Conservation (phyloP, 2,329 filamentous ascomycete species). For the Rhynchosporium graminicola region DNA sequence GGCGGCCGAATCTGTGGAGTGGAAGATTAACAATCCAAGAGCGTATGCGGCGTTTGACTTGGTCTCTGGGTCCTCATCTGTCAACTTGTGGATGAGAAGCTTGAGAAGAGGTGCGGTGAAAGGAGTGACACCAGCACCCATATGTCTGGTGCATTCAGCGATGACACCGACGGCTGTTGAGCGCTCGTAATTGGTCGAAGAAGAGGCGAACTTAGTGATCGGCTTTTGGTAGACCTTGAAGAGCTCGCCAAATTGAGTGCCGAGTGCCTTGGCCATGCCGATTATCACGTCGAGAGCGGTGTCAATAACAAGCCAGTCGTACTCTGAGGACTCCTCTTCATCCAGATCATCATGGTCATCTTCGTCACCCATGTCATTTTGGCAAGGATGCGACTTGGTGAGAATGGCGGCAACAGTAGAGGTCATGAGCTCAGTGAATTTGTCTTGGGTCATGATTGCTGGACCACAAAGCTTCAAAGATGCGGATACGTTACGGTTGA, state of each 20-base stretch:
- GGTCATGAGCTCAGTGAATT: constrained; percentile 74
- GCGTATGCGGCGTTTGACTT: constrained; percentile 96
- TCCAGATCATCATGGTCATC: constrained; percentile 74
- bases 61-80: constrained; percentile 86
- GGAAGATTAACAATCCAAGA: constrained; percentile 78
- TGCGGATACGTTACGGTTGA: constrained; percentile 90
- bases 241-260: constrained; percentile 77
- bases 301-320: constrained; percentile 96
- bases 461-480: constrained; percentile 91
- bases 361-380: constrained; percentile 83
- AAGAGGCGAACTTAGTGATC: constrained; percentile 83
- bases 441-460: constrained; percentile 73
- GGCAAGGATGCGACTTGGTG: constrained; percentile 87
- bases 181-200: constrained; percentile 82
- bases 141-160: constrained; percentile 85
- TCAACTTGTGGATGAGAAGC: constrained; percentile 80
- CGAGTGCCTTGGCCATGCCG: constrained; percentile 79
- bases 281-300: constrained; percentile 90
- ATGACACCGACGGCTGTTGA: constrained; percentile 89
- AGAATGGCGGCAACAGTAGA: constrained; percentile 77
- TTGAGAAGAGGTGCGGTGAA: constrained; percentile 77
- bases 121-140: constrained; percentile 77
- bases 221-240: constrained; percentile 97
- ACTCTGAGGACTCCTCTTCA: constrained; percentile 76
- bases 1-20: constrained; percentile 70